Evolutionary conservation across 805 yeast species (phyloP).

Genomic region (Nakazawaea holstii): DNA sequence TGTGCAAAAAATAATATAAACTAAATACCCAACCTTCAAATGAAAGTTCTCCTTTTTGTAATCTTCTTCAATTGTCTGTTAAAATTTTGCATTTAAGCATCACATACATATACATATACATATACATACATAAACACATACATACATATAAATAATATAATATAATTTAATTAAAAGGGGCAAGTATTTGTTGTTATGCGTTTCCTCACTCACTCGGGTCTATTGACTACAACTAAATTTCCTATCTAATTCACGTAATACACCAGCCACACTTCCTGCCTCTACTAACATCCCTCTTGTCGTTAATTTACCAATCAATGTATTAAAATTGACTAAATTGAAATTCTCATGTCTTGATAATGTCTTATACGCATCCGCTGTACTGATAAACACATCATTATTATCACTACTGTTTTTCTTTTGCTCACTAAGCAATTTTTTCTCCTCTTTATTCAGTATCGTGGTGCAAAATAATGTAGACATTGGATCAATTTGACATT

Average conservation of each 20-base stretch:
- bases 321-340: slow-evolving; percentile 65
- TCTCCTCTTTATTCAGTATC: slow-evolving; percentile 50
- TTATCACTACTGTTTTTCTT: slow-evolving; percentile 11
- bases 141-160: too few relatives aligned
- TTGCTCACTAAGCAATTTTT: slow-evolving; percentile 13
- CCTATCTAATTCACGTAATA: slow-evolving; percentile 75
- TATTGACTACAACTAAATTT: slow-evolving; percentile 28
- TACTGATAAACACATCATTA: slow-evolving; percentile 55
- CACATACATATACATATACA: not conserved
- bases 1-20: not conserved
- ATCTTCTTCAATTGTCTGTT: too few relatives aligned
- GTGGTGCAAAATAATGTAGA: slow-evolving; percentile 85
- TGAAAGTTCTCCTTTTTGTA: not conserved
- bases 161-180: too few relatives aligned
- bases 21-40: not conserved
- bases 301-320: slow-evolving; percentile 67
- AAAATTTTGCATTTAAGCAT: too few relatives aligned
- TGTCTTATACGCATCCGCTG: slow-evolving; percentile 87
- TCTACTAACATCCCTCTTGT: slow-evolving; percentile 89
- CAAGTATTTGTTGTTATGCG: too few relatives aligned
- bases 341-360: slow-evolving; percentile 78
- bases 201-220: not conserved
- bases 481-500: slow-evolving; percentile 84
- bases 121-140: not conserved
- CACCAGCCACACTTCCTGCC: slow-evolving; percentile 84